Percentiles rank a stretch among this genome's conserved stretches.
These are phyloP conservation scores for Cyclotella kingstonii DNA, from an alignment of 108 stramenopile genomes.

Conservation along the genomic window DNA sequence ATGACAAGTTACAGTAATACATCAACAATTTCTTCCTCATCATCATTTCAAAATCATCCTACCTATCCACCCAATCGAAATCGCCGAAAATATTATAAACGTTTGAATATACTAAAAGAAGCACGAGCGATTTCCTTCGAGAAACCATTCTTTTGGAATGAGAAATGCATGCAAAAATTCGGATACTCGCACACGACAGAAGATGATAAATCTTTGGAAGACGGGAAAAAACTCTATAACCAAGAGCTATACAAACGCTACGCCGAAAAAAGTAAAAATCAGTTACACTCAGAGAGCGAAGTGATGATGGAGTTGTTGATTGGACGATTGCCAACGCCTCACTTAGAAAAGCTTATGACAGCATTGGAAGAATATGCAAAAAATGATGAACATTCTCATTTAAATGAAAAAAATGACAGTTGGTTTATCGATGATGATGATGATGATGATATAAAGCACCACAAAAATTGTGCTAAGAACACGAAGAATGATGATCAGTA, in stretches of 20 bases:
- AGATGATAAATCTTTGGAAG: neutral
- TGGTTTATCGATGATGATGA: constrained; percentile 14
- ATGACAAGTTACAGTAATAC: neutral
- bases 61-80: constrained; percentile 47
- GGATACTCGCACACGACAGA: neutral
- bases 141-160: constrained; percentile 31
- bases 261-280: constrained; percentile 12
- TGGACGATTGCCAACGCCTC: constrained; percentile 24
- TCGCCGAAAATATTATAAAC: constrained; percentile 15
- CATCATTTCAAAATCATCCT: constrained; percentile 17
- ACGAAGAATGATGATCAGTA: neutral
- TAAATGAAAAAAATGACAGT: constrained; percentile 1
- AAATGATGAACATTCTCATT: constrained; percentile 6
- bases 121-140: constrained; percentile 33
- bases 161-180: constrained; percentile 14
- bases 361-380: constrained; percentile 21
- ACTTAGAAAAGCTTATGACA: constrained; percentile 39
- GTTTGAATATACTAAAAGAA: constrained; percentile 18
- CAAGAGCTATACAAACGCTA: too few relatives aligned
- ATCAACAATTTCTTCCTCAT: neutral
- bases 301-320: constrained; percentile 21
- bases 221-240: constrained; percentile 10
- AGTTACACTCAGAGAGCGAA: constrained; percentile 24
- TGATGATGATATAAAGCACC: neutral
- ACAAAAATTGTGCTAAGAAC: neutral